A percentile compares a stretch with the other conserved stretches of the same genome.
These are phyloP conservation scores for Steccherinum ochraceum DNA, from an alignment of 768 basidiomycete genomes.

Conservation along the genomic window DNA sequence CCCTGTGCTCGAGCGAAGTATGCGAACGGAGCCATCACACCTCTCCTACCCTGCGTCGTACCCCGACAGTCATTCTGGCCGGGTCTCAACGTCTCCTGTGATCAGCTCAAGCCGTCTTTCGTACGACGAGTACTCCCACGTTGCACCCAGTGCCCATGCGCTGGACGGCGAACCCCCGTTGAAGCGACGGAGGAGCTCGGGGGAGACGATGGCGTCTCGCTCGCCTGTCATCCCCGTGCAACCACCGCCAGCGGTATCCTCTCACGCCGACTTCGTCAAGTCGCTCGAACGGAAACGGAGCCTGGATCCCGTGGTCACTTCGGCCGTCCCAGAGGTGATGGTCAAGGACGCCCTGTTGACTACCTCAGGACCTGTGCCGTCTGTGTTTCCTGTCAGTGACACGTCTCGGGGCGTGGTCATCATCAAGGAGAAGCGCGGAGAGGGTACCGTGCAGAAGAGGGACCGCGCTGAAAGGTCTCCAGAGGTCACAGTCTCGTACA, in stretches of 20 bases:
- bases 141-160: background rate
- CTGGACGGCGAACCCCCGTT: slow-evolving; percentile 14
- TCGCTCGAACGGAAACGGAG: background rate
- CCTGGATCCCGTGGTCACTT: background rate
- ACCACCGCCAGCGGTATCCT: background rate
- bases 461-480: background rate
- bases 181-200: slow-evolving; percentile 18
- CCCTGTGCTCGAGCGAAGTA: slow-evolving; percentile 2
- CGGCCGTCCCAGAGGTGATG: background rate
- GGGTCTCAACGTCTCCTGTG: background rate
- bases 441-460: background rate
- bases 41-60: background rate
- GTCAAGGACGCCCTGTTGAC: background rate
- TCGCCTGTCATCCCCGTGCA: background rate
- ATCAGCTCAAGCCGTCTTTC: slow-evolving; percentile 2
- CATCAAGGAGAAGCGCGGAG: background rate
- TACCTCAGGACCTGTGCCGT: background rate
- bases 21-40: background rate
- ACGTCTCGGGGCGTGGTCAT: background rate
- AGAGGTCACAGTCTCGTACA: background rate
- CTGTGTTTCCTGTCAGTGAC: background rate
- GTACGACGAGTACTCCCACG: slow-evolving; percentile 6
- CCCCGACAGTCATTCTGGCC: background rate
- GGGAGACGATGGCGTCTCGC: background rate
- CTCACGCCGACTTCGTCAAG: background rate